Evolutionary conservation across 441 rosid genomes (phyloP).

Genomic region (Rhodomyrtus psidioides): DNA sequence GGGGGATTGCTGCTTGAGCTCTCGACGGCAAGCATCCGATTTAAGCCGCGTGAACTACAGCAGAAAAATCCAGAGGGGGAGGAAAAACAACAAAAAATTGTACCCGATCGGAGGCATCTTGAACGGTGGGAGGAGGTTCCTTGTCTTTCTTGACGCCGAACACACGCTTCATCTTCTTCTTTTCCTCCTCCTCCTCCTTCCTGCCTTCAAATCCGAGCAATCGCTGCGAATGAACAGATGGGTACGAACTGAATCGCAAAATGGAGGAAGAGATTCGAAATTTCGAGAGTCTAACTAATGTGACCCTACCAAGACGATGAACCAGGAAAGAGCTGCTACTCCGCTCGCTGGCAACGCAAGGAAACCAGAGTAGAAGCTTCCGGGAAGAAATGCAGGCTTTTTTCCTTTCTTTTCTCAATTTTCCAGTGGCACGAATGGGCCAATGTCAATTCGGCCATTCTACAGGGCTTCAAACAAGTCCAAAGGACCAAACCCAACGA

Average conservation of each 20-base stretch:
- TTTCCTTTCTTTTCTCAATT: not conserved
- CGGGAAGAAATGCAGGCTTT: not conserved
- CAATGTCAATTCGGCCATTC: not conserved
- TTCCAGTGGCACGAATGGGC: not conserved
- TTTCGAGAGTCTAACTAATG: too few species aligned
- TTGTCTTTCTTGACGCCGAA: constrained; percentile 86
- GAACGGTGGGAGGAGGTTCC: constrained; percentile 86
- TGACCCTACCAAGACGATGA: not conserved
- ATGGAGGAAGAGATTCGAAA: not conserved
- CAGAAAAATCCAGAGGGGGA: not conserved
- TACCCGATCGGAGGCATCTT: constrained; percentile 92
- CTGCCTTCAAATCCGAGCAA: not conserved
- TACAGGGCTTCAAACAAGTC: not conserved
- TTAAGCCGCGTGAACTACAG: not conserved
- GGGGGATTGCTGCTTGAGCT: not conserved
- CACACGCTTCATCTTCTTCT: constrained; percentile 65
- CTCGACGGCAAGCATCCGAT: not conserved
- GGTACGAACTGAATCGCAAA: not conserved
- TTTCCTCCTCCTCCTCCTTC: not conserved
- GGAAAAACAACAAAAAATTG: not conserved
- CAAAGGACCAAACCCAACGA: not conserved
- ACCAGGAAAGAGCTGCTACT: not conserved
- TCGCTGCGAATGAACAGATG: not conserved
- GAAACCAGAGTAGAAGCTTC: not conserved
- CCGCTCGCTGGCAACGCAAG: not conserved